Conservation (phyloP, 148 eudicot species). For the Camellia granthamiana region DNA sequence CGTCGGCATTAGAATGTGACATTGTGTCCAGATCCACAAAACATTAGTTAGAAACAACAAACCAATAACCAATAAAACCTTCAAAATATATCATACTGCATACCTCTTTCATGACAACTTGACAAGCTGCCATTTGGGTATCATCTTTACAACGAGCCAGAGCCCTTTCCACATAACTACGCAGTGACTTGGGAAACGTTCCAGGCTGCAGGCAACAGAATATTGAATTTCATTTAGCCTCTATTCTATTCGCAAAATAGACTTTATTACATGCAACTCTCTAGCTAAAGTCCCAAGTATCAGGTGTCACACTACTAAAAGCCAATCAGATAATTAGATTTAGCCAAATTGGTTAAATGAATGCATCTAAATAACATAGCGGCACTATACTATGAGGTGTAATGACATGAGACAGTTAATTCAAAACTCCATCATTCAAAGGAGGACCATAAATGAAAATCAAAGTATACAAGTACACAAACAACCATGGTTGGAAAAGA, state of each 20-base stretch:
- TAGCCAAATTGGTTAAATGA: conserved; percentile 1
- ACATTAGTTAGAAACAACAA: conserved; percentile 4
- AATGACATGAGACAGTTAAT: neutral
- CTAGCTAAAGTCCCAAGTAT: conserved; percentile 5
- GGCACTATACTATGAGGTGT: neutral
- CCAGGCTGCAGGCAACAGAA: conserved; percentile 53
- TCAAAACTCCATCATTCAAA: neutral
- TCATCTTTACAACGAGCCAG: conserved; percentile 96
- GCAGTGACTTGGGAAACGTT: conserved; percentile 79
- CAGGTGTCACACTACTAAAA: neutral
- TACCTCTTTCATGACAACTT: conserved; percentile 87
- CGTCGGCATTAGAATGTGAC: neutral
- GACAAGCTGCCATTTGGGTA: conserved; percentile 69
- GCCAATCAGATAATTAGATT: conserved; percentile 2
- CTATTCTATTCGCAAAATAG: neutral
- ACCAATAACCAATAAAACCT: neutral
- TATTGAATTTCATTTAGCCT: neutral
- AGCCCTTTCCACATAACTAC: conserved; percentile 98
- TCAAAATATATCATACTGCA: neutral
- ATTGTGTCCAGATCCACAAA: conserved; percentile 3
- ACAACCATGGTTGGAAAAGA: neutral
- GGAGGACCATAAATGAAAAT: neutral
- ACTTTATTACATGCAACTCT: neutral
- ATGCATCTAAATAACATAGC: neutral
- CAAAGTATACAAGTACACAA: neutral